A percentile compares a stretch with the other conserved stretches of the same genome.
Conservation (phyloP, 2,329 filamentous ascomycete species). For the Cadophora sp. region DNA sequence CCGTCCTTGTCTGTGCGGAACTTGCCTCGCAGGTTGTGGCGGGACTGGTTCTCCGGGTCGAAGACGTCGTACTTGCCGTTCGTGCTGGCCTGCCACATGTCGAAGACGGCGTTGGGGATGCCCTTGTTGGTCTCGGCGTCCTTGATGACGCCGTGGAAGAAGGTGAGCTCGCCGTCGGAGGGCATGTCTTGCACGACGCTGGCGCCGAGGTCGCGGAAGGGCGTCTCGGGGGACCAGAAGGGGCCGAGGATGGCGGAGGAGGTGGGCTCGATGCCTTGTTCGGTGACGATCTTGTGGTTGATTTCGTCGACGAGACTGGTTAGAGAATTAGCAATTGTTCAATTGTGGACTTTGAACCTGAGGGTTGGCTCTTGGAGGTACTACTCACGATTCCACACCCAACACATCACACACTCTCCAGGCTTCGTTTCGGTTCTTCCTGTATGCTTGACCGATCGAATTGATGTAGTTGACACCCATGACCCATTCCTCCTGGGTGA, state of each 20-base stretch:
- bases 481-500: conserved; percentile 80
- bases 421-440: conserved; percentile 73
- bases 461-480: conserved; percentile 78
- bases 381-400: conserved; percentile 71
- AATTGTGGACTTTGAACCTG: background rate
- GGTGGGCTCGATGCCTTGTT: conserved; percentile 32
- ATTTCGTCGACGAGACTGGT: conserved; percentile 65
- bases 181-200: conserved; percentile 62
- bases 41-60: conserved; percentile 62
- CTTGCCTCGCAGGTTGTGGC: conserved; percentile 66
- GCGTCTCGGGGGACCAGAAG: conserved; percentile 80
- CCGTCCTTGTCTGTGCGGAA: conserved; percentile 65
- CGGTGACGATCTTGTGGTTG: conserved; percentile 36
- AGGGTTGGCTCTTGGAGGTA: background rate
- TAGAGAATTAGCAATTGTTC: conserved; percentile 16
- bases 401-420: conserved; percentile 77
- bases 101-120: conserved; percentile 58
- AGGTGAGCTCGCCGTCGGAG: conserved; percentile 58
- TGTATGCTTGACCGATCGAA: conserved; percentile 71
- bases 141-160: conserved; percentile 63
- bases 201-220: conserved; percentile 71
- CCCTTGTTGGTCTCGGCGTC: conserved; percentile 45
- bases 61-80: conserved; percentile 66
- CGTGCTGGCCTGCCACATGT: conserved; percentile 69
- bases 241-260: conserved; percentile 82